Conservation (phyloP, 768 basidiomycete genomes). For the Boletus rex-veris region DNA sequence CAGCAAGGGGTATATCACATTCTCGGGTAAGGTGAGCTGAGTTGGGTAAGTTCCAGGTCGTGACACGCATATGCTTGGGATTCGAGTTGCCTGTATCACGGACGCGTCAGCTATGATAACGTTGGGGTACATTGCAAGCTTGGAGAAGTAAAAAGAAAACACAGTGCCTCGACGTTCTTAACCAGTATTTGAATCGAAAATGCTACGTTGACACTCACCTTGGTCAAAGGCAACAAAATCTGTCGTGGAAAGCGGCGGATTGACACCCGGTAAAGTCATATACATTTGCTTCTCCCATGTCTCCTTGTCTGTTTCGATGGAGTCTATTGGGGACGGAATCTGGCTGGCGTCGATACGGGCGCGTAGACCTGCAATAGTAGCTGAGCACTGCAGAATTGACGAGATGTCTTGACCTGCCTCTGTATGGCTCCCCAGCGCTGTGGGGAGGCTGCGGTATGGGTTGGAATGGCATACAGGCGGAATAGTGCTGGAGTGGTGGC, state of each 20-base stretch:
- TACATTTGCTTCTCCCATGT: constrained; percentile 73
- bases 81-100: constrained; percentile 70
- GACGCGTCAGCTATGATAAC: constrained; percentile 14
- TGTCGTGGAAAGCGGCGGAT: constrained; percentile 80
- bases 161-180: not conserved
- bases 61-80: constrained; percentile 84
- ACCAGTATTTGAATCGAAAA: not conserved
- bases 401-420: constrained; percentile 29
- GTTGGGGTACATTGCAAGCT: not conserved
- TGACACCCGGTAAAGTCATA: constrained; percentile 56
- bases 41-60: constrained; percentile 86
- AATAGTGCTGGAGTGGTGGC: not conserved
- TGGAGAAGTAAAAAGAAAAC: not conserved
- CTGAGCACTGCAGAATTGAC: constrained; percentile 1
- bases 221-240: constrained; percentile 92
- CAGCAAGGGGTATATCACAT: constrained; percentile 80
- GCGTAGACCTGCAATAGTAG: constrained; percentile 54
- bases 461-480: constrained; percentile 18
- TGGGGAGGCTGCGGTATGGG: constrained; percentile 60
- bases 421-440: constrained; percentile 49
- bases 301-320: constrained; percentile 74
- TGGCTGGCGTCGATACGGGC: constrained; percentile 83
- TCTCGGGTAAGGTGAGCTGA: constrained; percentile 75
- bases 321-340: constrained; percentile 86
- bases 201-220: constrained; percentile 40